A percentile compares a stretch with the other conserved stretches of the same genome.
These are phyloP conservation scores for Chytriomyces sp. DNA, from an alignment of 192 early-diverging fungal species.

Conservation along the genomic window DNA sequence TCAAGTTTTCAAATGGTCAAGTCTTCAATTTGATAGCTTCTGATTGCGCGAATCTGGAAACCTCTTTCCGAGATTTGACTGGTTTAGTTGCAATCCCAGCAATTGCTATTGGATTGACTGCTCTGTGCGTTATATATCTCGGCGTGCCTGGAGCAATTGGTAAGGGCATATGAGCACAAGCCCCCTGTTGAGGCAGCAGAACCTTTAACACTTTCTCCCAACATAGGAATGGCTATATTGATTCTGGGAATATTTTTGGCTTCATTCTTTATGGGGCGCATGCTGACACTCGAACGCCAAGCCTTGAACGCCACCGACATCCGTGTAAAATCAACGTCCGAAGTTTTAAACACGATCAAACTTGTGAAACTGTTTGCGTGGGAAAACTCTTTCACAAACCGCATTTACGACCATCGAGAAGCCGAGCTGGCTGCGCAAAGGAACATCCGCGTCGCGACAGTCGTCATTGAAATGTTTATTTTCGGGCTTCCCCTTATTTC, in stretches of 20 bases:
- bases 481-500: no score
- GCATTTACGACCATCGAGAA: constrained; percentile 60
- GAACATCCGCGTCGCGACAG: constrained; percentile 56
- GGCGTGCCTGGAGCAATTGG: constrained; percentile 30
- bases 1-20: constrained; percentile 62
- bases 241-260: no score
- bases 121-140: constrained; percentile 40
- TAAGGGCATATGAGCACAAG: no score
- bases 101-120: constrained; percentile 40
- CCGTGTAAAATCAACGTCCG: constrained; percentile 70
- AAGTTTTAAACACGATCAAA: constrained; percentile 69
- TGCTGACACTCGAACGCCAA: no score
- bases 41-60: constrained; percentile 29
- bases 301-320: constrained; percentile 42
- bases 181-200: no score
- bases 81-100: constrained; percentile 33
- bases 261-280: no score
- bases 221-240: no score
- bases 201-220: no score
- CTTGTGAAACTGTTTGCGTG: constrained; percentile 76
- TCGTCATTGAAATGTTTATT: constrained; percentile 41
- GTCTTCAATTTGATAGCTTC: constrained; percentile 66
- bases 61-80: constrained; percentile 24
- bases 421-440: constrained; percentile 28
- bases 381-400: constrained; percentile 60